These are phyloP conservation scores for Lanzia echinophila DNA, from an alignment of 2,329 filamentous ascomycete genomes.

Conservation along the genomic window DNA sequence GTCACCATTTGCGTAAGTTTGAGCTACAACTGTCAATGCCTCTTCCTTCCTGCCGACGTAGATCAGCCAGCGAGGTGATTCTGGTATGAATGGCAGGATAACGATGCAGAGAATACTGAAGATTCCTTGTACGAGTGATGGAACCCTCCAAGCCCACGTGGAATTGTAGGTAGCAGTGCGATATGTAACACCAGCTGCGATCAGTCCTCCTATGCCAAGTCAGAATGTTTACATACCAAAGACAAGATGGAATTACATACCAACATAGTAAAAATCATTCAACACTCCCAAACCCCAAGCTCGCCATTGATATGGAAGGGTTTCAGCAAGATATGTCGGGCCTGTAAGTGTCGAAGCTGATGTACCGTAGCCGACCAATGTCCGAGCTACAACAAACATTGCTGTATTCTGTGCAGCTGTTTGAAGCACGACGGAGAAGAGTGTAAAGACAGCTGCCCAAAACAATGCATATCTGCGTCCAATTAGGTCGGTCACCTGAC, in stretches of 20 bases:
- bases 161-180: slow-evolving; percentile 30
- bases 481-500: slow-evolving; percentile 31
- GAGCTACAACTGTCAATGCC: slow-evolving; percentile 38
- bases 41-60: slow-evolving; percentile 40
- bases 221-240: neutral
- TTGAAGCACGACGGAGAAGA: slow-evolving; percentile 18
- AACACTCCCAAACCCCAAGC: slow-evolving; percentile 37
- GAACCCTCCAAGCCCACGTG: slow-evolving; percentile 33
- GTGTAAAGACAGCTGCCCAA: slow-evolving; percentile 14
- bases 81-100: slow-evolving; percentile 32
- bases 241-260: neutral
- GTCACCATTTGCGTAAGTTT: slow-evolving; percentile 50
- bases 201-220: slow-evolving; percentile 26
- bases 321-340: slow-evolving; percentile 44
- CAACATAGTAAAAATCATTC: slow-evolving; percentile 31
- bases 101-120: slow-evolving; percentile 20
- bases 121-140: slow-evolving; percentile 26
- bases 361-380: slow-evolving; percentile 21
- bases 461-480: slow-evolving; percentile 27
- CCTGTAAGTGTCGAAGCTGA: slow-evolving; percentile 33
- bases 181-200: slow-evolving; percentile 32
- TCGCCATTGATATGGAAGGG: slow-evolving; percentile 39
- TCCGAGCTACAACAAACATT: slow-evolving; percentile 21
- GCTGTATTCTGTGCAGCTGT: slow-evolving; percentile 21
- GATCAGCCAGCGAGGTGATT: slow-evolving; percentile 55